These are phyloP conservation scores for Babesia sp. DNA, from an alignment of 169 alveolate genomes.

Conservation along the genomic window DNA sequence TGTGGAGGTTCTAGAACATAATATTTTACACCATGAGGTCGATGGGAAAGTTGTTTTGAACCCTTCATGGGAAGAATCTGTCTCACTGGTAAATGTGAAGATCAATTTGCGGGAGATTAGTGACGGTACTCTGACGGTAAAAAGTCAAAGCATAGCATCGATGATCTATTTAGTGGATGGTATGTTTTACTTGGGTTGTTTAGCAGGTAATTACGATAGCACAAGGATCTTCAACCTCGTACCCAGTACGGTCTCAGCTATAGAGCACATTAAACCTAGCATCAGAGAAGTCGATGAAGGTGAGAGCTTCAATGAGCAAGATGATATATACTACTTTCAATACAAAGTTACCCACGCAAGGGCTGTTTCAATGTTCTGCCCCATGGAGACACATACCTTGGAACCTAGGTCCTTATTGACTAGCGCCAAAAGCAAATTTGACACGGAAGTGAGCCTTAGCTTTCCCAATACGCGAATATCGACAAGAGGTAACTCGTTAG, in stretches of 20 bases:
- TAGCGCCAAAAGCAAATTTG: background rate
- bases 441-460: background rate
- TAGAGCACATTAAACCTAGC: slow-evolving; percentile 1
- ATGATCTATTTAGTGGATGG: background rate
- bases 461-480: slow-evolving; percentile 22
- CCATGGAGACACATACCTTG: slow-evolving; percentile 18
- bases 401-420: background rate
- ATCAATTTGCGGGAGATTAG: background rate
- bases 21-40: background rate
- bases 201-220: background rate
- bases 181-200: slow-evolving; percentile 6
- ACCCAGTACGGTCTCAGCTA: slow-evolving; percentile 10
- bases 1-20: background rate
- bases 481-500: slow-evolving; percentile 1
- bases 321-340: background rate
- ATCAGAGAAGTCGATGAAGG: background rate
- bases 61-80: background rate
- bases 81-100: background rate
- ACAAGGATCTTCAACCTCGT: slow-evolving; percentile 1
- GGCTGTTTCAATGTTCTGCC: slow-evolving; percentile 24
- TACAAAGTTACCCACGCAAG: slow-evolving; percentile 7
- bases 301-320: background rate
- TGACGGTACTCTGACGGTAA: background rate
- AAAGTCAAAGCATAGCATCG: slow-evolving; percentile 3
- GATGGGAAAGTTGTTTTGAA: background rate